Evolutionary conservation across 164 flowering plant species (phyloP).

Genomic region (Liquidambar formosana): DNA sequence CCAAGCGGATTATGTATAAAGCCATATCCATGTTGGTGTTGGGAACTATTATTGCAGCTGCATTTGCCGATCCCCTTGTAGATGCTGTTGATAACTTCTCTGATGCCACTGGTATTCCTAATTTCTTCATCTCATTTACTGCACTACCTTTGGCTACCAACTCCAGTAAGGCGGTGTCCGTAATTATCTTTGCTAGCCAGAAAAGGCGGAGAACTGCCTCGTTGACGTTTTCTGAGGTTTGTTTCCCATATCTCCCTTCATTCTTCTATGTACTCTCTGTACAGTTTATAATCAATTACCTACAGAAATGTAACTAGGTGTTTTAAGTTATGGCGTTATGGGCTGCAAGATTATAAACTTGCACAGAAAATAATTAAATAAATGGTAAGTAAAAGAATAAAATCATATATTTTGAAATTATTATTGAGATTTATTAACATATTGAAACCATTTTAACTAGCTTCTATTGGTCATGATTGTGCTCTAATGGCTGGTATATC

Average conservation of each 20-base stretch:
- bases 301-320: too few relatives aligned
- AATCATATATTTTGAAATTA: too few relatives aligned
- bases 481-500: too few relatives aligned
- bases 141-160: constrained; percentile 83
- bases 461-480: too few relatives aligned
- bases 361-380: too few relatives aligned
- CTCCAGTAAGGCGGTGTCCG: constrained; percentile 90
- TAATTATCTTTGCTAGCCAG: constrained; percentile 76
- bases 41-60: constrained; percentile 76
- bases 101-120: constrained; percentile 70
- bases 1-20: constrained; percentile 42
- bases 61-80: constrained; percentile 86
- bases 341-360: too few relatives aligned
- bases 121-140: constrained; percentile 90
- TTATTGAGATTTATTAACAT: too few relatives aligned
- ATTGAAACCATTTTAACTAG: too few relatives aligned
- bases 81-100: constrained; percentile 85
- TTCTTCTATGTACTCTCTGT: background rate
- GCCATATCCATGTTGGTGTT: constrained; percentile 60
- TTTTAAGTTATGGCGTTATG: too few relatives aligned
- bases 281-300: background rate
- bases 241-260: constrained; percentile 9
- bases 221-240: constrained; percentile 88
- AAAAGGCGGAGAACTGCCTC: constrained; percentile 69
- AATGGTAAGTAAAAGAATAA: too few relatives aligned